A percentile compares a stretch with the other conserved stretches of the same genome.
These are phyloP conservation scores for Pseudevernia furfuracea DNA, from an alignment of 495 filamentous ascomycete species.

Conservation along the genomic window DNA sequence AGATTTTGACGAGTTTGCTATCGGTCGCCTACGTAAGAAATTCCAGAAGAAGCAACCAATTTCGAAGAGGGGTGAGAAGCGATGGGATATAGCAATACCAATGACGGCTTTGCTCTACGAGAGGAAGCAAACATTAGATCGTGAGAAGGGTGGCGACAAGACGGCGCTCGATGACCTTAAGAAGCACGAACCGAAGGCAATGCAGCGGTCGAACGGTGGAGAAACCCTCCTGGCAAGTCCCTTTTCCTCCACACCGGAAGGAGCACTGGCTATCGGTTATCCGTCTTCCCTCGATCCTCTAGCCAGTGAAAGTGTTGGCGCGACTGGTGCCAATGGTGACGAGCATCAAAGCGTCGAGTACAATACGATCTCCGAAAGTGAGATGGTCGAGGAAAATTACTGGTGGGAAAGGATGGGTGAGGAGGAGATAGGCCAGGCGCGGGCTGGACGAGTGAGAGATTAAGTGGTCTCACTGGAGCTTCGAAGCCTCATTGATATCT, in stretches of 20 bases:
- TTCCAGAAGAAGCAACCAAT: slow-evolving; percentile 15
- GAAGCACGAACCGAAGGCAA: not conserved
- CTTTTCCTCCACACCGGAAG: not conserved
- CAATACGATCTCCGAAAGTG: slow-evolving; percentile 14
- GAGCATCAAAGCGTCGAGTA: slow-evolving; percentile 21
- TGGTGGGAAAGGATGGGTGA: slow-evolving; percentile 38
- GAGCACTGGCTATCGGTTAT: not conserved
- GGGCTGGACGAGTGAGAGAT: not conserved
- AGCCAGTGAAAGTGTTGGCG: not conserved
- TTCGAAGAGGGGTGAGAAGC: slow-evolving; percentile 12
- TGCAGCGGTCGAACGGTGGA: not conserved
- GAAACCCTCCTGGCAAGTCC: not conserved
- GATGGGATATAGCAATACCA: slow-evolving; percentile 7
- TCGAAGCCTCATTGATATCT: not conserved
- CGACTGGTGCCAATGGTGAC: not conserved
- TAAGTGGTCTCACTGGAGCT: not conserved
- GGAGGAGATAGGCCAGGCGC: slow-evolving; percentile 15
- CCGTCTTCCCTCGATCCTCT: not conserved
- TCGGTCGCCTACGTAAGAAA: not conserved
- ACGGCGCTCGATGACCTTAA: not conserved
- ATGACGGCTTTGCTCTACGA: not conserved
- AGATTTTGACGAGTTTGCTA: slow-evolving; percentile 17
- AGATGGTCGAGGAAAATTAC: slow-evolving; percentile 36
- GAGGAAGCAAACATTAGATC: not conserved
- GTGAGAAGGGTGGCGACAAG: not conserved